These are phyloP conservation scores for Westerdykella ornata DNA, from an alignment of 2,329 filamentous ascomycete species.

Conservation along the genomic window DNA sequence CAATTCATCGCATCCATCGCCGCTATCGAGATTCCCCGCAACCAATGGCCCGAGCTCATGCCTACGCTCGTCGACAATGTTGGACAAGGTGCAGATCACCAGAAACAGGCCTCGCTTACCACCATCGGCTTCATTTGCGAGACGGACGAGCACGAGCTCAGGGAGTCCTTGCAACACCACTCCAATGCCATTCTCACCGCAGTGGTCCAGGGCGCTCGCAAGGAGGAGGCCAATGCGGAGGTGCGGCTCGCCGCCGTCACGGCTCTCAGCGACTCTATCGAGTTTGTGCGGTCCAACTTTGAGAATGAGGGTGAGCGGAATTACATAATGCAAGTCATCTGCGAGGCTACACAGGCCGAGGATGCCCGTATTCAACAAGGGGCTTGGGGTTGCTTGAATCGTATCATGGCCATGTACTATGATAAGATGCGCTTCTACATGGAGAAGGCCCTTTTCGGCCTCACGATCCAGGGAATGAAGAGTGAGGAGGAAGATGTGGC, in stretches of 20 bases:
- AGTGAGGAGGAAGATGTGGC: constrained; percentile 94
- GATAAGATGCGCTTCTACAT: constrained; percentile 99
- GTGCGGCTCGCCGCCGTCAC: constrained; percentile 89
- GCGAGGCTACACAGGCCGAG: constrained; percentile 91
- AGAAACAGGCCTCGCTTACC: constrained; percentile 90
- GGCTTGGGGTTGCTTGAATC: constrained; percentile 93
- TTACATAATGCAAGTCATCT: constrained; percentile 99
- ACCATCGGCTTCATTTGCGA: constrained; percentile 99
- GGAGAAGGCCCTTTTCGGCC: constrained; percentile 97
- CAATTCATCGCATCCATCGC: constrained; percentile 95
- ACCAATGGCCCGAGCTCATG: constrained; percentile 93
- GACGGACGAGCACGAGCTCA: constrained; percentile 80
- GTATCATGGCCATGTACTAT: constrained; percentile 98
- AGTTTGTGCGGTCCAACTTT: constrained; percentile 97
- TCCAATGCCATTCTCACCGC: constrained; percentile 97
- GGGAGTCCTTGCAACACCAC: constrained; percentile 72
- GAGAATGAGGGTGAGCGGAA: constrained; percentile 98
- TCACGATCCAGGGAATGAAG: constrained; percentile 98
- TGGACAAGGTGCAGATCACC: constrained; percentile 73
- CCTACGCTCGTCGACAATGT: constrained; percentile 84
- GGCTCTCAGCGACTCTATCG: constrained; percentile 89
- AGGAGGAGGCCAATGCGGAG: constrained; percentile 87
- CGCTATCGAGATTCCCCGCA: constrained; percentile 84
- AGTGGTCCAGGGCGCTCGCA: constrained; percentile 92
- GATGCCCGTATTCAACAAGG: constrained; percentile 91